Percentiles rank a stretch among this genome's conserved stretches.
Conservation (phyloP, 768 basidiomycete genomes). For the Thelephora ganbajun region DNA sequence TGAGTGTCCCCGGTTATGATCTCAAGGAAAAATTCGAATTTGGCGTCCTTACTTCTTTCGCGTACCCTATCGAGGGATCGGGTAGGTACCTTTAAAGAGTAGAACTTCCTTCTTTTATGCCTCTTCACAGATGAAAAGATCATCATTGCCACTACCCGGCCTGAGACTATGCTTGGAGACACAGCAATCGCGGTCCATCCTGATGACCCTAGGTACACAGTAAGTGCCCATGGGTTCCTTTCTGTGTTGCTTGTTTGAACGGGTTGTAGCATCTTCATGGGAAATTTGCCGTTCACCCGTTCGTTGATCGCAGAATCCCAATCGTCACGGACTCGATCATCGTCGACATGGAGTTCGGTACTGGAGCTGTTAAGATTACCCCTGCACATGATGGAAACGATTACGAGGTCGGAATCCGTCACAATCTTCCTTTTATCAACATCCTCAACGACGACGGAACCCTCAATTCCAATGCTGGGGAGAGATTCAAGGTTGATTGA, state of each 20-base stretch:
- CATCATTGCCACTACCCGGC: slow-evolving; percentile 92
- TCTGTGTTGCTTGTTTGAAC: not conserved
- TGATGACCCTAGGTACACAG: slow-evolving; percentile 79
- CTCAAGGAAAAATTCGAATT: slow-evolving; percentile 94
- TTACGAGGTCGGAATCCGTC: slow-evolving; percentile 84
- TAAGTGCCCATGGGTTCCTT: slow-evolving; percentile 12
- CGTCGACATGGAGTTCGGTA: slow-evolving; percentile 92
- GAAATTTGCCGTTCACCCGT: slow-evolving; percentile 83
- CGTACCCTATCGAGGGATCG: slow-evolving; percentile 79
- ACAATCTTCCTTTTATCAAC: slow-evolving; percentile 85
- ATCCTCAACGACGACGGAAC: slow-evolving; percentile 96
- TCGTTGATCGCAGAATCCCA: slow-evolving; percentile 73
- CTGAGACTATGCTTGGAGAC: slow-evolving; percentile 97
- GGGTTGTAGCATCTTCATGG: slow-evolving; percentile 70
- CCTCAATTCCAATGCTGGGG: slow-evolving; percentile 79
- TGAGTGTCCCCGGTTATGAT: slow-evolving; percentile 91
- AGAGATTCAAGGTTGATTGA: slow-evolving; percentile 45
- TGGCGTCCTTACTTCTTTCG: slow-evolving; percentile 92
- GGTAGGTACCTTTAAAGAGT: slow-evolving; percentile 26
- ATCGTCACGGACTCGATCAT: slow-evolving; percentile 75
- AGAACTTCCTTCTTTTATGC: not conserved
- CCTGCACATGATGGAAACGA: slow-evolving; percentile 97
- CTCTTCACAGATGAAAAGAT: slow-evolving; percentile 62
- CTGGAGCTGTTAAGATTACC: slow-evolving; percentile 97
- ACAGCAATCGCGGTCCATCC: slow-evolving; percentile 96